Percentiles rank a stretch among this genome's conserved stretches.
Evolutionary conservation across 2,329 filamentous ascomycete species (phyloP).

Genomic region (Penicillium psychrosexuale): DNA sequence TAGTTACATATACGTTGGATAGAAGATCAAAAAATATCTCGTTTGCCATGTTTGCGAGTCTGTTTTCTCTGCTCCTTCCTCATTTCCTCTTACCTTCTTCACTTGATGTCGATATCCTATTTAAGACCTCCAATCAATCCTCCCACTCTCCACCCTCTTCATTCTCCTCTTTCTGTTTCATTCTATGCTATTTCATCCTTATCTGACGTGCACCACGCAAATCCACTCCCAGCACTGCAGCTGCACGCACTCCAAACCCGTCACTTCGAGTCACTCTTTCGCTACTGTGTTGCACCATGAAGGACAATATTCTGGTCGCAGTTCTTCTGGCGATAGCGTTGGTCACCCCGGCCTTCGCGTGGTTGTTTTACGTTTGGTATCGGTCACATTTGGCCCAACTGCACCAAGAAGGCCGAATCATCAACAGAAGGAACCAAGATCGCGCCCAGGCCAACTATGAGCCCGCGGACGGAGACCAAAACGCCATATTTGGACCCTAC

Average conservation of each 20-base stretch:
- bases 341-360: not conserved
- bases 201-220: not conserved
- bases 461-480: not conserved
- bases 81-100: not conserved
- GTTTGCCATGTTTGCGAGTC: not conserved
- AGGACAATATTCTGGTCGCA: conserved; percentile 14
- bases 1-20: not conserved
- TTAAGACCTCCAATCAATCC: not conserved
- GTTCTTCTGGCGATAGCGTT: conserved; percentile 11
- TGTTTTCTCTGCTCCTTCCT: not conserved
- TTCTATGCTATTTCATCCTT: not conserved
- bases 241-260: not conserved
- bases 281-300: conserved; percentile 6
- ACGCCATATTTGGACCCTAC: not conserved
- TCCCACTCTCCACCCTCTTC: not conserved
- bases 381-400: not conserved
- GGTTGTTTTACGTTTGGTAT: conserved; percentile 9
- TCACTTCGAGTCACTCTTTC: not conserved
- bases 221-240: not conserved
- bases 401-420: not conserved
- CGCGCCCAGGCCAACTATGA: conserved; percentile 2
- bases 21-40: not conserved
- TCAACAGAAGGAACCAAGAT: conserved; percentile 1
- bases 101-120: not conserved
- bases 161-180: not conserved